Base-by-base conservation (phyloP, 2,329 filamentous ascomycete species). In the Botryotinia calthae region DNA sequence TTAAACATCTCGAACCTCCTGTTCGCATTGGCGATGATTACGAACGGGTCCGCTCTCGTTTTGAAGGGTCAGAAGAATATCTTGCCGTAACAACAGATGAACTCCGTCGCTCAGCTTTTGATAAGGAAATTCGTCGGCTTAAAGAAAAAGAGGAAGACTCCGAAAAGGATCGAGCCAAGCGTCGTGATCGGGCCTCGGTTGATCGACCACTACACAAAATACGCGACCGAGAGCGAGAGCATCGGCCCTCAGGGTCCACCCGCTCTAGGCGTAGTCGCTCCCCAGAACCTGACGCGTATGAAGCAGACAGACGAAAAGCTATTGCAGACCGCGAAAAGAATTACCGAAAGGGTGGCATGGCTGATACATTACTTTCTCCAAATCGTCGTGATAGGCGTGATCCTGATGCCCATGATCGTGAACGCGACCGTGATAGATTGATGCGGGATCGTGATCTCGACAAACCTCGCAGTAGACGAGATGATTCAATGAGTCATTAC, bases 311-410 rank as follows among this genome's bases (percentile, higher is more conserved):
- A 76, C 92, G 94, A 79, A 96, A 95, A 82, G 95, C 95, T 61
- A 95, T 96, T 80, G 94, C 95, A 73, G 95, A 97, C 81, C 91
- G 97, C 65, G 97, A 98, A 84, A 92, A 95, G 76, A 95, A 97
- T 78, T 97, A 97, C 83, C 91, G 93, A 82, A 97, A 96, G 84
- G 86, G 89, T 62, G 90, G 87, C 80, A 89, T 89, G 83, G 92
- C 91, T 76, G 89, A 90, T 78, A 88, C 85, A 76, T 82, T 89
- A 31, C 81, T 90, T 71, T 86, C 86, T 70, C 80, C 80, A 58
- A 74, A 73, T 44, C 80, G 80, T 48, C 74, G 79, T 75, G 76
- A 76, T 62, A 78, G 79, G 59, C 76, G 77, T 42, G 87, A 89
- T 75, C 54, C 65, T 61, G 71, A 70, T 70, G 37, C 51, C 44